Evolutionary conservation across 1,284 basidiomycete species (phyloP).

Genomic region (Acaromyces ingoldii): DNA sequence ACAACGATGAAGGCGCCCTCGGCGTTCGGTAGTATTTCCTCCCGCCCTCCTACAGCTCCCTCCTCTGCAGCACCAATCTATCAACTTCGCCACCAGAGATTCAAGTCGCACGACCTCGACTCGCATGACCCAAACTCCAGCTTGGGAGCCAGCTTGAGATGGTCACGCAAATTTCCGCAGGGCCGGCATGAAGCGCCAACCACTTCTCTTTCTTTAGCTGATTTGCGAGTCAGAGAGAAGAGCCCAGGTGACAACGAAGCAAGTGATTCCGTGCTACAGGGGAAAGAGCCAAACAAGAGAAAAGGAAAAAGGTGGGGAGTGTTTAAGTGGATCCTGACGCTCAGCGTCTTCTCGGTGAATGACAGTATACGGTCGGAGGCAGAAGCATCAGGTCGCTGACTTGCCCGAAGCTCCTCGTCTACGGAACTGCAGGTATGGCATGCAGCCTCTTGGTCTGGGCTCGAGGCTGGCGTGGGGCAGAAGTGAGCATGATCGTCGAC

Average conservation of each 20-base stretch:
- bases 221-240: conserved; percentile 8
- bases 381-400: not conserved
- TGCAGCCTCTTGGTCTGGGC: conserved; percentile 10
- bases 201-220: too few species aligned
- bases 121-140: too few species aligned
- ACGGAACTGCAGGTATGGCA: conserved; percentile 6
- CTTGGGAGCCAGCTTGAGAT: too few species aligned
- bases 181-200: too few species aligned
- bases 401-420: conserved; percentile 5
- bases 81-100: too few species aligned
- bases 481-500: conserved; percentile 9
- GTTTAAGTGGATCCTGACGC: conserved; percentile 13
- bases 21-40: too few species aligned
- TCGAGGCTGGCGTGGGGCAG: conserved; percentile 10
- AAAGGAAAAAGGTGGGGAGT: conserved; percentile 7
- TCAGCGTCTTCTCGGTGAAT: conserved; percentile 12
- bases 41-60: too few species aligned
- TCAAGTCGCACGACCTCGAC: too few species aligned
- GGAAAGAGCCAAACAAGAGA: not conserved
- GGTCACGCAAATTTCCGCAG: too few species aligned
- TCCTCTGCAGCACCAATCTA: too few species aligned
- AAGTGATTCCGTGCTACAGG: not conserved
- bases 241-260: conserved; percentile 6
- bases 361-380: too few species aligned
- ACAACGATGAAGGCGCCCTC: too few species aligned